These are phyloP conservation scores for Lachnellula subtilissima DNA, from an alignment of 2,329 filamentous ascomycete species.

Conservation along the genomic window DNA sequence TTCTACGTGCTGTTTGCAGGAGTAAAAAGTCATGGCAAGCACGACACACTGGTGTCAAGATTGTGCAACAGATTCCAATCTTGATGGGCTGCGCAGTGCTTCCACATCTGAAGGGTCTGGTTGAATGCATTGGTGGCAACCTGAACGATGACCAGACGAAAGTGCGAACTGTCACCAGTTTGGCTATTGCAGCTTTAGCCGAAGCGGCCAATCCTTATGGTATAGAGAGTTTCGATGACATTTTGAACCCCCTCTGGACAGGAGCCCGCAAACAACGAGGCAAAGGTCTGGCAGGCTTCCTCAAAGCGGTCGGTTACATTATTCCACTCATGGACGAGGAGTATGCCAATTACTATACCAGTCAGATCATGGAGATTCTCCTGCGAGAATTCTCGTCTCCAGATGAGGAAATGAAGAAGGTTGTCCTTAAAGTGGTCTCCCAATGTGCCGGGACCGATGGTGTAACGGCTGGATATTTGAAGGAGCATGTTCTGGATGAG, in stretches of 20 bases:
- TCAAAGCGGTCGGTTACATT: constrained; percentile 97
- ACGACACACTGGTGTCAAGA: constrained; percentile 96
- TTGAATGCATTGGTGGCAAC: constrained; percentile 94
- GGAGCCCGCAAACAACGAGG: constrained; percentile 79
- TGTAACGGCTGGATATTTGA: constrained; percentile 90
- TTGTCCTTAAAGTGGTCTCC: constrained; percentile 93
- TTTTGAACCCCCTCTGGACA: constrained; percentile 94
- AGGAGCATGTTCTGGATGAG: constrained; percentile 89
- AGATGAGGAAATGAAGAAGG: constrained; percentile 99
- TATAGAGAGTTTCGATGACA: constrained; percentile 98
- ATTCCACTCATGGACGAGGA: constrained; percentile 99
- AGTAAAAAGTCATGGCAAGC: constrained; percentile 99
- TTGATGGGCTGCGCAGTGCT: constrained; percentile 97
- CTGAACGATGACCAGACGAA: constrained; percentile 97
- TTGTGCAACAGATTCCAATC: constrained; percentile 97
- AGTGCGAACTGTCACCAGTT: constrained; percentile 89
- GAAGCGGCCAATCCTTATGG: constrained; percentile 97
- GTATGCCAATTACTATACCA: constrained; percentile 98
- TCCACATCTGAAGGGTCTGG: constrained; percentile 89
- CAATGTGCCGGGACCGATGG: constrained; percentile 93
- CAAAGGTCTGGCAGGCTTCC: constrained; percentile 89
- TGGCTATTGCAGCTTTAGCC: constrained; percentile 90
- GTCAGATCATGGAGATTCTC: constrained; percentile 97
- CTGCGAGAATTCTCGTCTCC: constrained; percentile 93
- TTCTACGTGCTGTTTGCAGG: constrained; percentile 89